phyloP scores from a whole-genome alignment of 116 monocot species.

The Trichopus zeylanicus region DNA sequence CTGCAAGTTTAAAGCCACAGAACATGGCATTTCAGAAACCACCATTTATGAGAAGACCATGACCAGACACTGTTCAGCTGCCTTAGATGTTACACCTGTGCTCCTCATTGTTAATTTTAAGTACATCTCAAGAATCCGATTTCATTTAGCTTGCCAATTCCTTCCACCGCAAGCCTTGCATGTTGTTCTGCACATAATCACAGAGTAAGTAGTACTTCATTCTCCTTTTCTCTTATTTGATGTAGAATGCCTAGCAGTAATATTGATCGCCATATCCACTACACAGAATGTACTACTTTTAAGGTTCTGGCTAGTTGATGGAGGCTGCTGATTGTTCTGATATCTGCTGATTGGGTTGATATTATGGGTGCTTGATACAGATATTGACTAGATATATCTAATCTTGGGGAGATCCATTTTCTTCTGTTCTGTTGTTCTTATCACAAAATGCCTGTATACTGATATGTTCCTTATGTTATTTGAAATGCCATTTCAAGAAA shows the following conservation, averaged over 20 bases:
- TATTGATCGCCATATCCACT: not conserved
- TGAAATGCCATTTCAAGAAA: too few species aligned
- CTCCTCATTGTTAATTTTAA: not conserved
- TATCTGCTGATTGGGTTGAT: not conserved
- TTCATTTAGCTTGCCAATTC: too few species aligned
- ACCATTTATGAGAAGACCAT: slow-evolving; percentile 27
- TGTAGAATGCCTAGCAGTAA: not conserved
- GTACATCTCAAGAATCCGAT: too few species aligned
- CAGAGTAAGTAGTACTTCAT: not conserved
- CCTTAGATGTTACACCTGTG: slow-evolving; percentile 18
- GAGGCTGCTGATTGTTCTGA: not conserved
- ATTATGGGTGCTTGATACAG: not conserved
- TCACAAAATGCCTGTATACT: too few species aligned
- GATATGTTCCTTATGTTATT: too few species aligned
- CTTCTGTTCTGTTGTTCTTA: not conserved
- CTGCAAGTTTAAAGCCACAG: slow-evolving; percentile 18
- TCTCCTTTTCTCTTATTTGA: not conserved
- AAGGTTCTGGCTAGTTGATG: not conserved
- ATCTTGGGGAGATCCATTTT: not conserved
- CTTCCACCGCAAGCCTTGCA: too few species aligned
- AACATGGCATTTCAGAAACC: slow-evolving; percentile 30
- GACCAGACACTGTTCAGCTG: slow-evolving; percentile 10
- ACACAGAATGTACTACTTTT: not conserved
- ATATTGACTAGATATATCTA: not conserved
- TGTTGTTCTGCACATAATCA: not conserved